Percentiles rank a stretch among this genome's conserved stretches.
phyloP scores from a whole-genome alignment of 345 rosid genomes.

The Nephelium lappaceum region DNA sequence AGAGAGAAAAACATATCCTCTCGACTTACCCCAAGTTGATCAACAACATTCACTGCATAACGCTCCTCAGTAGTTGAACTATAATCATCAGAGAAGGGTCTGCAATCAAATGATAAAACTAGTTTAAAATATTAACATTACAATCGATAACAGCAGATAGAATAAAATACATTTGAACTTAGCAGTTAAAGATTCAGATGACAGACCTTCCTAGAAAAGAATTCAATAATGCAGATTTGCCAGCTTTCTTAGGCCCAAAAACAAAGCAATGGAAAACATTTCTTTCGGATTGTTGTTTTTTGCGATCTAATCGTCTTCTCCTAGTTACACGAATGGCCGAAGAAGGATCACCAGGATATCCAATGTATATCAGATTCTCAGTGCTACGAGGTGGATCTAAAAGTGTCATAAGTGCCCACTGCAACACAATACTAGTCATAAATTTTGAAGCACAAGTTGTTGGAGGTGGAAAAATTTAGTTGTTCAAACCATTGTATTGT shows the following conservation, averaged over 20 bases:
- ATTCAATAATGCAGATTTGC: constrained; percentile 78
- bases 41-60: constrained; percentile 79
- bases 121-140: background rate
- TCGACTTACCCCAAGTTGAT: constrained; percentile 66
- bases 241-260: constrained; percentile 78
- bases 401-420: constrained; percentile 96
- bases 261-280: constrained; percentile 81
- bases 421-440: constrained; percentile 28
- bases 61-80: constrained; percentile 45
- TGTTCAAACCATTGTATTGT: background rate
- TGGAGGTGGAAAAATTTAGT: background rate
- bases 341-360: constrained; percentile 60
- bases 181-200: background rate
- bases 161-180: background rate
- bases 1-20: background rate
- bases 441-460: constrained; percentile 6
- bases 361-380: constrained; percentile 70
- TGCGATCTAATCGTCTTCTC: constrained; percentile 63
- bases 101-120: constrained; percentile 31
- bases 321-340: constrained; percentile 64
- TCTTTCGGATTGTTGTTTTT: constrained; percentile 70
- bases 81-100: constrained; percentile 60
- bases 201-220: constrained; percentile 77
- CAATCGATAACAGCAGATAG: background rate
- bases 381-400: constrained; percentile 69